Evolutionary conservation across 2,329 filamentous ascomycete genomes (phyloP).

Genomic region (Bisporella sp.): DNA sequence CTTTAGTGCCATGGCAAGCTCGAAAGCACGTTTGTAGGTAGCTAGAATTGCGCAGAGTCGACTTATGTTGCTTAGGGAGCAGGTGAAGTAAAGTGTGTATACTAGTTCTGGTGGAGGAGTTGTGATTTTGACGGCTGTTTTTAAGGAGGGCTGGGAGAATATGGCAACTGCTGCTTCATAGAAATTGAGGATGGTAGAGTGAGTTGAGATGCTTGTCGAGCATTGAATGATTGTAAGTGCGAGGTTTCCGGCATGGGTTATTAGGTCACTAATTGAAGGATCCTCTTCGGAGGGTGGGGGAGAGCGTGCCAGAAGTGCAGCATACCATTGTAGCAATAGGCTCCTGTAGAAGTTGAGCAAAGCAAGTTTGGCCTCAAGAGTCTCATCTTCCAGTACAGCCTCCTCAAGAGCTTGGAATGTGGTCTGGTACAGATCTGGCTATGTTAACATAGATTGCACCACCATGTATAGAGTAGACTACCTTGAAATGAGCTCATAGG

Average conservation of each 20-base stretch:
- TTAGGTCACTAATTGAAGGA: constrained; percentile 33
- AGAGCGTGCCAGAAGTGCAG: constrained; percentile 35
- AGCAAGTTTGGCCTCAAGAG: constrained; percentile 44
- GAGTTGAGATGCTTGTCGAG: constrained; percentile 33
- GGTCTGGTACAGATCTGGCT: constrained; percentile 41
- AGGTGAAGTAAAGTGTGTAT: constrained; percentile 63
- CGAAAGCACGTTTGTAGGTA: constrained; percentile 67
- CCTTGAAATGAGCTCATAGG: constrained; percentile 51
- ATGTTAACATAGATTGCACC: no score
- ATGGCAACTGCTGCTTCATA: constrained; percentile 55
- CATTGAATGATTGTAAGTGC: constrained; percentile 54
- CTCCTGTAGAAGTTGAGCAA: constrained; percentile 62
- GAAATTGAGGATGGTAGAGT: constrained; percentile 60
- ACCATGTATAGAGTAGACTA: constrained; percentile 21
- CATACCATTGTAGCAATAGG: constrained; percentile 56
- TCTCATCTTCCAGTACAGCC: constrained; percentile 39
- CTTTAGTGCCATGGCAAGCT: constrained; percentile 48
- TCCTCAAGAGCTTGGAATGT: constrained; percentile 46
- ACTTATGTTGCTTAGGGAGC: constrained; percentile 56
- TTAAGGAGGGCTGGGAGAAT: constrained; percentile 43
- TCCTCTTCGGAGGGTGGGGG: constrained; percentile 6
- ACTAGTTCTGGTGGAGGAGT: constrained; percentile 62
- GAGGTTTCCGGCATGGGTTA: constrained; percentile 46
- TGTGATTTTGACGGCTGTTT: constrained; percentile 54
- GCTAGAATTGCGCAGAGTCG: constrained; percentile 64